These are phyloP conservation scores for Boletus insuetus DNA, from an alignment of 768 basidiomycete species.

Conservation along the genomic window DNA sequence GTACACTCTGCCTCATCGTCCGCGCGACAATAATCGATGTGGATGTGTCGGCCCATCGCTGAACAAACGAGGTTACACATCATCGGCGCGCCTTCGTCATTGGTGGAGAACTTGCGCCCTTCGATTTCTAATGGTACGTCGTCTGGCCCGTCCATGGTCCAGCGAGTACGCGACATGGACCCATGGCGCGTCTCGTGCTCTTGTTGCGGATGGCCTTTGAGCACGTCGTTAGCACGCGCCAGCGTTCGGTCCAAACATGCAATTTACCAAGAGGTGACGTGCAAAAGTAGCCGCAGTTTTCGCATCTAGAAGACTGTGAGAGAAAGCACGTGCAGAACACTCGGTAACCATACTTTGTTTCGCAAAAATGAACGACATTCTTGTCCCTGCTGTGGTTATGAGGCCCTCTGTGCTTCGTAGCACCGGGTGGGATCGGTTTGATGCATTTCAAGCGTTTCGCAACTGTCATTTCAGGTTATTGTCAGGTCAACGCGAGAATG, in stretches of 20 bases:
- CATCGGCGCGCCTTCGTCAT: conserved; percentile 61
- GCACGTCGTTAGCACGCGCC: background rate
- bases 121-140: conserved; percentile 49
- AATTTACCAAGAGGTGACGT: conserved; percentile 50
- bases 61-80: conserved; percentile 58
- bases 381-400: conserved; percentile 49
- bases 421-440: conserved; percentile 43
- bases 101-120: conserved; percentile 51
- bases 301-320: conserved; percentile 37
- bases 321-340: background rate
- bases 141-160: conserved; percentile 55
- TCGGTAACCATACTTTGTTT: conserved; percentile 37
- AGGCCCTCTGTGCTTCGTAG: conserved; percentile 41
- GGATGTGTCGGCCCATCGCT: conserved; percentile 53
- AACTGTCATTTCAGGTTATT: conserved; percentile 29
- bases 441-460: conserved; percentile 51
- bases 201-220: conserved; percentile 52
- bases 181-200: conserved; percentile 65
- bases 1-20: conserved; percentile 35
- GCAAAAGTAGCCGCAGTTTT: conserved; percentile 57
- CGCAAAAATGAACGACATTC: conserved; percentile 52
- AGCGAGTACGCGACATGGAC: conserved; percentile 56
- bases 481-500: no score
- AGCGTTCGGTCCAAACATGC: background rate
- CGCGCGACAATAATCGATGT: conserved; percentile 55